These are phyloP conservation scores for Cetraspora pellucida DNA, from an alignment of 192 early-diverging fungal genomes.

Conservation along the genomic window DNA sequence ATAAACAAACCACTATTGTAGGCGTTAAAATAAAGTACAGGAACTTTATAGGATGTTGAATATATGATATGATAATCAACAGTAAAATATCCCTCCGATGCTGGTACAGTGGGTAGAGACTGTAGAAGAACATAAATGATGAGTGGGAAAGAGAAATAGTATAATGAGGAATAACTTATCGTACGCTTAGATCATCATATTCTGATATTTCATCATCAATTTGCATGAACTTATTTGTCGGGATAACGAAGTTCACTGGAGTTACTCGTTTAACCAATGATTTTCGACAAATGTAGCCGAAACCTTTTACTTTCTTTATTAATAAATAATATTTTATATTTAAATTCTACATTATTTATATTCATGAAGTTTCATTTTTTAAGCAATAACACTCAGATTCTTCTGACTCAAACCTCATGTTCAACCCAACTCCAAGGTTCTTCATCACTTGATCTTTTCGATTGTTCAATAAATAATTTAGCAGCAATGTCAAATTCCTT, in stretches of 20 bases:
- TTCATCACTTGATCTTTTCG: not conserved
- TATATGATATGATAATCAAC: conserved; percentile 63
- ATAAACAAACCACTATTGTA: conserved; percentile 45
- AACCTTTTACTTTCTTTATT: conserved; percentile 26
- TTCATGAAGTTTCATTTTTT: not conserved
- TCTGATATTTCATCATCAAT: not conserved
- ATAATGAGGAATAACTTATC: not conserved
- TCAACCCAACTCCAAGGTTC: conserved; percentile 31
- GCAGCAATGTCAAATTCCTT: conserved; percentile 25
- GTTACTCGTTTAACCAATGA: not conserved
- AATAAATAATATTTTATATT: not conserved
- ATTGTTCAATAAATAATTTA: conserved; percentile 31
- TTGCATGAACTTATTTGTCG: not conserved
- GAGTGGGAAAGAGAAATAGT: not conserved
- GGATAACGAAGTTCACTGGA: not conserved
- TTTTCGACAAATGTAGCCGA: conserved; percentile 20
- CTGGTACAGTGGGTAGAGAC: not conserved
- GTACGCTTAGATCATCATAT: conserved; percentile 13
- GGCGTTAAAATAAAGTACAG: conserved; percentile 63
- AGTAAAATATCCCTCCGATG: conserved; percentile 30
- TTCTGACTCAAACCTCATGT: conserved; percentile 14
- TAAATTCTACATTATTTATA: not conserved
- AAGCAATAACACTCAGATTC: not conserved
- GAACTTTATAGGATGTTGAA: conserved; percentile 59
- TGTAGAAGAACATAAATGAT: not conserved